phyloP scores from a whole-genome alignment of 73 alveolate species.

The Breviolum minutum region DNA sequence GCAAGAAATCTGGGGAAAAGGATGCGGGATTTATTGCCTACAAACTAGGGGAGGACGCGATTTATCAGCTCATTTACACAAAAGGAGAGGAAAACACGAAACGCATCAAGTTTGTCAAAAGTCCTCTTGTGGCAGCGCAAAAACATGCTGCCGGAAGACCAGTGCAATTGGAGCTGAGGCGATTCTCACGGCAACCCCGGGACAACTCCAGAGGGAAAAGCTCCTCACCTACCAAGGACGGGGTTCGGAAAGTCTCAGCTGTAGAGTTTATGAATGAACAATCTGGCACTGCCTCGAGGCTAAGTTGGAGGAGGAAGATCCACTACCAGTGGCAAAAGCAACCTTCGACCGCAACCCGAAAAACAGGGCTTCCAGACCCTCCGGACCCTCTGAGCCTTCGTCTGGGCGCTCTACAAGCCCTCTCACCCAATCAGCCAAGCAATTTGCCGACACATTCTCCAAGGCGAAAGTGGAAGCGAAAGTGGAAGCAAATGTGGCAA shows the following conservation, averaged over 20 bases:
- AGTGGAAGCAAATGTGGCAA: not conserved
- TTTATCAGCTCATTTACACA: not conserved
- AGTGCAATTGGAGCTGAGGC: not conserved
- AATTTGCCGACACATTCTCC: conserved; percentile 56
- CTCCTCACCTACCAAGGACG: not conserved
- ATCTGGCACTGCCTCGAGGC: not conserved
- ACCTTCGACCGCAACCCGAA: not conserved
- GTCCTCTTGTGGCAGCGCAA: not conserved
- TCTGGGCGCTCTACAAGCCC: not conserved
- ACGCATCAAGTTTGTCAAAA: not conserved
- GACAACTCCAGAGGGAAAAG: conserved; percentile 23
- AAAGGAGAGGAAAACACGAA: not conserved
- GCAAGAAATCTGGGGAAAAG: too few species aligned
- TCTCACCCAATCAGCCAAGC: conserved; percentile 53
- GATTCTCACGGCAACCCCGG: conserved; percentile 25
- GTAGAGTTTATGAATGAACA: not conserved
- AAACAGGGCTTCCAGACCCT: not conserved
- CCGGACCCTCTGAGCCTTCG: not conserved
- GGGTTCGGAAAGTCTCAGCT: not conserved
- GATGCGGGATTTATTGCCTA: too few species aligned
- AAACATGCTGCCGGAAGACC: too few species aligned
- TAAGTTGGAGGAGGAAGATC: not conserved
- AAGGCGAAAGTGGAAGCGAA: conserved; percentile 8
- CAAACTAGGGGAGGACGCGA: too few species aligned
- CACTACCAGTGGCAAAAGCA: conserved; percentile 45